Evolutionary conservation across 352 stramenopile species (phyloP), one percentile per base, ranked within the genome.

Genomic region (Phytophthora sp.): DNA sequence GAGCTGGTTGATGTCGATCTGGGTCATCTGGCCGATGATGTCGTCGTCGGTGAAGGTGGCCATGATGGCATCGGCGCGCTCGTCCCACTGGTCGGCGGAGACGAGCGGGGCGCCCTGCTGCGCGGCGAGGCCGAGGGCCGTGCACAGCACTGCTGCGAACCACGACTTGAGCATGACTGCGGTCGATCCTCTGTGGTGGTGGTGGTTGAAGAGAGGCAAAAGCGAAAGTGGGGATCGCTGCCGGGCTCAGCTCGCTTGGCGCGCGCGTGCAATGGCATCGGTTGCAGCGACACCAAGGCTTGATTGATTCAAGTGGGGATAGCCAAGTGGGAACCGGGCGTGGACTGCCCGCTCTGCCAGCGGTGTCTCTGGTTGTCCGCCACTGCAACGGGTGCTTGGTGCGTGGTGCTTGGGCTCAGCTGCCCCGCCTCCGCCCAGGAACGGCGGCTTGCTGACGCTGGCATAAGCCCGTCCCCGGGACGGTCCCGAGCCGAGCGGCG

Each of bases 11-110:
- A 96, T 81, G 48, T 96, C 86, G 26, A 97, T 79, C 68, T 97
- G 90, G 10, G 84, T 86, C 86, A 97, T 95, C 62, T 97, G 90
- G 3, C 87, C 87, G 30, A 97, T 66, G 59, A 85, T 82, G 30
- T 68, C 59, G 34, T 62, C 51, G 24, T 61, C 44, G 35, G 59
- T 68, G 51, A 68, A 68, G 51, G 34, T 53, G 35, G 52, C 59
- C 34, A 68, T 18, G 27, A 63, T 63, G 35, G 43, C 52, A 18
- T 68, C n/a, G n/a, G n/a, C n/a, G n/a, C n/a, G n/a, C n/a, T n/a
- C n/a, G n/a, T n/a, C n/a, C n/a, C n/a, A n/a, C 59, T 67, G 42
- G 34, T 62, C 59, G 2, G 59, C 59, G 13, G 46, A 66, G 15
- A 64, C 45, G 11, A 55, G 24, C 9, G 43, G 43, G 6, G 21